phyloP scores from a whole-genome alignment of 306 rosid species.

The Amphicarpaea edgeworthii region DNA sequence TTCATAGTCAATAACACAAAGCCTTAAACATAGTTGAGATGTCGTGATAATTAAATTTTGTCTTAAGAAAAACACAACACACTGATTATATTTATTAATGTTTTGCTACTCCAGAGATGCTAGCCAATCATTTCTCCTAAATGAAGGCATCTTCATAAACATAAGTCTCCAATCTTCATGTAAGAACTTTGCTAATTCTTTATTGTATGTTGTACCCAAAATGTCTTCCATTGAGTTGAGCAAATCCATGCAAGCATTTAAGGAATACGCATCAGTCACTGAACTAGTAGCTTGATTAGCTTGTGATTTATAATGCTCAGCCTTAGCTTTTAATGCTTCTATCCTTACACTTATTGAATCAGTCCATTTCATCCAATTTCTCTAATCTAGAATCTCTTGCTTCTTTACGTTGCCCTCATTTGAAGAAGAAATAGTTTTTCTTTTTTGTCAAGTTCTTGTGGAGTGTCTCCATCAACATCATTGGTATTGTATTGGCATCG shows the following conservation, averaged over 20 bases:
- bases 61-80: too few species aligned
- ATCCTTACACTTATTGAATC: neutral
- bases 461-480: neutral
- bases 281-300: neutral
- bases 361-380: neutral
- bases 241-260: neutral
- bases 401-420: neutral
- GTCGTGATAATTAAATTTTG: too few species aligned
- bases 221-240: neutral
- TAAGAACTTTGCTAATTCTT: too few species aligned
- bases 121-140: too few species aligned
- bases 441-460: neutral
- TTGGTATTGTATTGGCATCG: too few species aligned
- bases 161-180: too few species aligned
- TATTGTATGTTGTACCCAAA: too few species aligned
- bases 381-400: neutral
- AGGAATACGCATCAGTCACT: neutral
- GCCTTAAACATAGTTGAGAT: too few species aligned
- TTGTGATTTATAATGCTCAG: neutral
- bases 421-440: neutral
- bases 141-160: too few species aligned
- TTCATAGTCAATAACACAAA: too few species aligned
- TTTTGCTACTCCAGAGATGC: too few species aligned
- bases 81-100: too few species aligned
- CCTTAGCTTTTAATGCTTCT: neutral